Percentiles rank a stretch among this genome's conserved stretches.
Evolutionary conservation across 192 early-diverging fungal species (phyloP).

Genomic region (Gamsiella multidivaricata): DNA sequence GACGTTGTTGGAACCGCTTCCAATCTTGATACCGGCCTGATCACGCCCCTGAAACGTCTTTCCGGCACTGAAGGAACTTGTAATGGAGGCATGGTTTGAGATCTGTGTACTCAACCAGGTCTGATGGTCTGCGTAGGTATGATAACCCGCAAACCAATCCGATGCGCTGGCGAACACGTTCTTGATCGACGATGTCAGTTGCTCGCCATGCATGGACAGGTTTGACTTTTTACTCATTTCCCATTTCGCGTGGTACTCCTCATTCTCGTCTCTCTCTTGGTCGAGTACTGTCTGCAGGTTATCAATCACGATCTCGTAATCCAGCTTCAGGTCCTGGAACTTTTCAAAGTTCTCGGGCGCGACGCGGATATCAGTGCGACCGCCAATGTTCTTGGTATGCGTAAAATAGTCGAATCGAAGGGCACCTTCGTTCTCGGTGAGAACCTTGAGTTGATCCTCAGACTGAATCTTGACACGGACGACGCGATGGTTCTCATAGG

Average conservation of each 20-base stretch:
- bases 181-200: neutral
- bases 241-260: conserved; percentile 16
- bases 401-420: conserved; percentile 35
- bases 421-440: conserved; percentile 28
- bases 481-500: conserved; percentile 50
- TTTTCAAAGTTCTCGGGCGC: conserved; percentile 25
- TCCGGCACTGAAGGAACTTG: conserved; percentile 28
- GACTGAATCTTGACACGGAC: conserved; percentile 49
- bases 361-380: conserved; percentile 49
- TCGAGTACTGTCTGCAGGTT: conserved; percentile 60
- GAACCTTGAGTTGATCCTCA: conserved; percentile 25
- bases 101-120: conserved; percentile 35
- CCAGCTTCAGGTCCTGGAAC: conserved; percentile 37
- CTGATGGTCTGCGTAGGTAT: conserved; percentile 32
- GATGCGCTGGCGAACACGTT: neutral
- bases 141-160: conserved; percentile 45
- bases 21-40: conserved; percentile 48
- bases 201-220: neutral
- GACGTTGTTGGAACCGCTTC: conserved; percentile 35
- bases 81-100: conserved; percentile 13
- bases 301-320: conserved; percentile 46
- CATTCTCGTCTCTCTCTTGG: conserved; percentile 37
- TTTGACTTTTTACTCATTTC: conserved; percentile 15
- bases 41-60: conserved; percentile 25
- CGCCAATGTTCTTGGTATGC: conserved; percentile 40